Conservation (phyloP, 106 monocot genomes). For the Dioscorea alata region DNA sequence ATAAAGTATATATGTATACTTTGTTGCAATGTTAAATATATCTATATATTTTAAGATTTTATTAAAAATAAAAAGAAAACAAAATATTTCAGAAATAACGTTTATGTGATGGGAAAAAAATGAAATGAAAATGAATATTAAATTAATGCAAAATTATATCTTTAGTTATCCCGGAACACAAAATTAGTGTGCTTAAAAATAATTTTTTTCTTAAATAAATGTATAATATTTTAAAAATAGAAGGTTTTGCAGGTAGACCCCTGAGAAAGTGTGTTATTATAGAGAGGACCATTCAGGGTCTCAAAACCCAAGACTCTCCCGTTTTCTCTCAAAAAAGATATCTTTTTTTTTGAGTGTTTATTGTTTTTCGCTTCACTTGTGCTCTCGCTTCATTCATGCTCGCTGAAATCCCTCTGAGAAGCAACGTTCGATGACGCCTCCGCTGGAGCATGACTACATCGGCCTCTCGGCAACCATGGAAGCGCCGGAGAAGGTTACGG, state of each 20-base stretch:
- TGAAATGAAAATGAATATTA: too few relatives aligned
- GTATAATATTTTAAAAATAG: too few relatives aligned
- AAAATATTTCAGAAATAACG: too few relatives aligned
- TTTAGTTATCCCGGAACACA: too few relatives aligned
- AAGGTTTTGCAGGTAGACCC: background rate
- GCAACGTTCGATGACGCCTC: conserved; percentile 33
- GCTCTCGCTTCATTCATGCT: conserved; percentile 11
- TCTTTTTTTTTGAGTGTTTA: background rate
- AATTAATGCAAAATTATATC: too few relatives aligned
- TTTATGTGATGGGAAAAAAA: too few relatives aligned
- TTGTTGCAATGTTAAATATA: too few relatives aligned
- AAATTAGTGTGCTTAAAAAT: too few relatives aligned
- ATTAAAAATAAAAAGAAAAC: too few relatives aligned
- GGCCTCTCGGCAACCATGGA: conserved; percentile 24
- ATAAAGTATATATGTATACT: too few relatives aligned
- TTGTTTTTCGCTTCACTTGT: background rate
- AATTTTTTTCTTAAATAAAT: too few relatives aligned
- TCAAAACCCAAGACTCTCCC: background rate
- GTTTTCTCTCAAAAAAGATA: background rate
- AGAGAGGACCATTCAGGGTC: background rate
- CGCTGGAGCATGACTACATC: conserved; percentile 72
- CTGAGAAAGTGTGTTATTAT: background rate
- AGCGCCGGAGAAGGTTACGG: conserved; percentile 13
- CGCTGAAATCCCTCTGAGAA: conserved; percentile 1
- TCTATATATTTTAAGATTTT: too few relatives aligned